Evolutionary conservation across 225 moss, liverwort and hornwort species (phyloP), one percentile per base, ranked within the genome.

Genomic region (Antitrichia curtipendula): DNA sequence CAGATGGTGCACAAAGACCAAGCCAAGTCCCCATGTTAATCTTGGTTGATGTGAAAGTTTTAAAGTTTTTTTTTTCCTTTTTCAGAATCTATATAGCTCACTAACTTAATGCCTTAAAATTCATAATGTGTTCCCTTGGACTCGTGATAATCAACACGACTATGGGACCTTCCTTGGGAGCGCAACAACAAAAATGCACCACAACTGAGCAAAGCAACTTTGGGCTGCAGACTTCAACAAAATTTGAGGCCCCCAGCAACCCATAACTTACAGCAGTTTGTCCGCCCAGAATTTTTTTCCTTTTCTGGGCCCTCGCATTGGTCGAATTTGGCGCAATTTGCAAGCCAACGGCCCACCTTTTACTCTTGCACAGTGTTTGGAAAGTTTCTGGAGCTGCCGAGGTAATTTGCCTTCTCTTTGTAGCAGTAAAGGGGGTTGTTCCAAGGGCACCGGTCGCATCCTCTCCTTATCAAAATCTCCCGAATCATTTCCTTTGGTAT

Each of bases 401-500:
- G 2, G 4, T 72, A 29, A 45, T 29, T 45, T 29, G 6, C 17
- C 10, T 28, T 6, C 3, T 17, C 17, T 72, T 17, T 45, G 28
- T 17, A 72, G 10, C 5, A 28, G 9, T 13, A 12, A 4, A 4
- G 0, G 5, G 16, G 12, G 8, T 0, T 8, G n/a, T n/a, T n/a
- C n/a, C 5, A 25, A 3, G 2, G 8, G 21, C 70, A 25, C 4
- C 0, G 3, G 8, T 25, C 25, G 70, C 25, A 38, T 43, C 9
- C 27, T 27, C 43, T 71, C 16, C 4, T 23, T 68, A 16, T 43
- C 6, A 43, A 43, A 71, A 43, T 27, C 43, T 43, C 16, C 0
- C 0, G 0, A 3, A 6, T 45, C 2, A 6, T 28, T 45, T 28
- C 0, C 0, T 43, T 2, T 45, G 6, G 1, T 45, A 28, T 71